Conservation (phyloP, 148 eudicot genomes). For the Persicaria tinctoria region DNA sequence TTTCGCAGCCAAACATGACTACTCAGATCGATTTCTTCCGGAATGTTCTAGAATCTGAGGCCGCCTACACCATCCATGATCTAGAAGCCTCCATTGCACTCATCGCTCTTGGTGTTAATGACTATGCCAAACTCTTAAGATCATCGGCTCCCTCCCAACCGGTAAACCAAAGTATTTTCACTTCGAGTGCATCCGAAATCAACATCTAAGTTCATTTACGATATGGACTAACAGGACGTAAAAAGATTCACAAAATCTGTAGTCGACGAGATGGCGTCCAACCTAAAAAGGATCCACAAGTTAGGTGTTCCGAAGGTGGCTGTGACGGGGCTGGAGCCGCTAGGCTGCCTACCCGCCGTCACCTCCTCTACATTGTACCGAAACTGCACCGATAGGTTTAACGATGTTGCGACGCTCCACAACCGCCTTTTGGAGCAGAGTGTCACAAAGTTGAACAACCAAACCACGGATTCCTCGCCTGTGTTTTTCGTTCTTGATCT, state of each 20-base stretch:
- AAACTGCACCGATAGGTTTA: conserved; percentile 34
- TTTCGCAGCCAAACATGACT: conserved; percentile 42
- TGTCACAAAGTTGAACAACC: conserved; percentile 21
- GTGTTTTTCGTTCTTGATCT: conserved; percentile 39
- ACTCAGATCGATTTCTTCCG: conserved; percentile 28
- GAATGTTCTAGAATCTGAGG: conserved; percentile 19
- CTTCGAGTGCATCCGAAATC: not conserved
- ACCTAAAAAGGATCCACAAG: conserved; percentile 33
- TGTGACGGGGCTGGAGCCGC: conserved; percentile 39
- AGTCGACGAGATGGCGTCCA: conserved; percentile 28
- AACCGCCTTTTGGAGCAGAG: conserved; percentile 31
- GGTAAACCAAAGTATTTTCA: conserved; percentile 19
- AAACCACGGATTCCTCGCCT: conserved; percentile 5
- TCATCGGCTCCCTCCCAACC: conserved; percentile 12
- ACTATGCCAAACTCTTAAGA: conserved; percentile 37
- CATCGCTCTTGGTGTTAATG: conserved; percentile 42
- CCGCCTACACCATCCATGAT: conserved; percentile 26
- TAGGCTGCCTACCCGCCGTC: conserved; percentile 46
- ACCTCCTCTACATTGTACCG: conserved; percentile 23
- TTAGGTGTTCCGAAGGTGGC: conserved; percentile 43
- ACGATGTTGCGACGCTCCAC: conserved; percentile 29
- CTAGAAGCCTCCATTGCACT: conserved; percentile 35
- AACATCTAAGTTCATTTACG: not conserved
- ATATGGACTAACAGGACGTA: not conserved
- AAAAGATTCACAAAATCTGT: conserved; percentile 27